A percentile compares a stretch with the other conserved stretches of the same genome.
Evolutionary conservation across 345 rosid genomes (phyloP).

Genomic region (Dipteronia sinensis): DNA sequence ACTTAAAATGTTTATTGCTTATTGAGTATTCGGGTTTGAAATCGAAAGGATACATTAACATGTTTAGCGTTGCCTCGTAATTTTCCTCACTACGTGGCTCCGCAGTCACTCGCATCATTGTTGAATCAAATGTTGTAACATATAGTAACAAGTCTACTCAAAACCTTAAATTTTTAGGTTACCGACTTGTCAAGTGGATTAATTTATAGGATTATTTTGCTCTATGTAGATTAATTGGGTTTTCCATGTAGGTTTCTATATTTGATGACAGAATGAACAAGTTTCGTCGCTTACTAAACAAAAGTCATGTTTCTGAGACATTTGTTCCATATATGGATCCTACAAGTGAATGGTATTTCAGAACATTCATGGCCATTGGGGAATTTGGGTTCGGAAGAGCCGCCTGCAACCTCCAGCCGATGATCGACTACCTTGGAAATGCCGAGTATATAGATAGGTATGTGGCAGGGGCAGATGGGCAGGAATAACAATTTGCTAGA

Average conservation of each 20-base stretch:
- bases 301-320: slow-evolving; percentile 74
- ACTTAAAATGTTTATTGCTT: too few species aligned
- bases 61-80: too few species aligned
- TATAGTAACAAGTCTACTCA: too few species aligned
- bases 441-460: slow-evolving; percentile 60
- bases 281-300: slow-evolving; percentile 51
- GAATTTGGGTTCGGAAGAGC: slow-evolving; percentile 79
- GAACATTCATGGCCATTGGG: slow-evolving; percentile 74
- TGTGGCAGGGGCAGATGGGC: slow-evolving; percentile 60
- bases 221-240: slow-evolving; percentile 55
- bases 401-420: slow-evolving; percentile 54
- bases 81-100: too few species aligned
- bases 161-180: too few species aligned
- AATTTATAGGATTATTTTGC: slow-evolving; percentile 22
- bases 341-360: slow-evolving; percentile 71
- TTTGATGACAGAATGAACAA: slow-evolving; percentile 39
- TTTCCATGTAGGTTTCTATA: slow-evolving; percentile 71
- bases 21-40: too few species aligned
- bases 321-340: slow-evolving; percentile 91
- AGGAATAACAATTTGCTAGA: slow-evolving; percentile 43
- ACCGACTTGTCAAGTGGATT: slow-evolving; percentile 20
- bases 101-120: too few species aligned
- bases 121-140: too few species aligned
- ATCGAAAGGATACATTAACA: too few species aligned
- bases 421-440: slow-evolving; percentile 61